These are phyloP conservation scores for Groenewaldozyma sp. DNA, from an alignment of 1,139 yeast species.

Conservation along the genomic window DNA sequence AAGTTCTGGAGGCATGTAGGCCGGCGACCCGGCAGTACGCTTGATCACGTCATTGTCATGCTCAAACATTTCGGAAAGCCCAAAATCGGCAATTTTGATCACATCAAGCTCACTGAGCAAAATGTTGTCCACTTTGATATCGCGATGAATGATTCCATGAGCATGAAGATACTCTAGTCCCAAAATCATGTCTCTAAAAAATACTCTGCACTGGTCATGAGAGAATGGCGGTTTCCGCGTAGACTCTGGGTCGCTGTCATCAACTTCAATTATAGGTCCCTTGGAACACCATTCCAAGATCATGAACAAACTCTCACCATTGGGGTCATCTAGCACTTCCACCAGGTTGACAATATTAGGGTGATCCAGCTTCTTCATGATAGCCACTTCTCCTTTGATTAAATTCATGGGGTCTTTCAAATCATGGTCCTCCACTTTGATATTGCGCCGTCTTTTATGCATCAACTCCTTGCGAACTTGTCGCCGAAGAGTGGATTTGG, in stretches of 20 bases:
- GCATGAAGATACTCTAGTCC: slow-evolving; percentile 88
- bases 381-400: slow-evolving; percentile 71
- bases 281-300: slow-evolving; percentile 65
- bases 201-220: slow-evolving; percentile 34
- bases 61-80: slow-evolving; percentile 67
- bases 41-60: slow-evolving; percentile 39
- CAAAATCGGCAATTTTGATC: slow-evolving; percentile 91
- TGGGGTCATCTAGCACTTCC: slow-evolving; percentile 70
- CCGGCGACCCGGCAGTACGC: slow-evolving; percentile 79
- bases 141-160: slow-evolving; percentile 91
- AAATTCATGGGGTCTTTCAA: slow-evolving; percentile 25
- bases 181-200: slow-evolving; percentile 71
- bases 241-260: slow-evolving; percentile 4
- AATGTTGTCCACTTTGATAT: slow-evolving; percentile 89
- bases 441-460: slow-evolving; percentile 16
- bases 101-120: slow-evolving; percentile 62
- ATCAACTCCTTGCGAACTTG: slow-evolving; percentile 35
- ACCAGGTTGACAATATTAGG: slow-evolving; percentile 62
- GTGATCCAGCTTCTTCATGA: slow-evolving; percentile 68
- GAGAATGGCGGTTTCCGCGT: slow-evolving; percentile 19
- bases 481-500: slow-evolving; percentile 36
- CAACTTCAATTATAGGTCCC: slow-evolving; percentile 31
- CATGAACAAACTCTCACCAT: slow-evolving; percentile 57
- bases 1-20: slow-evolving; percentile 73
- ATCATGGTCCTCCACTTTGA: slow-evolving; percentile 7